These are phyloP conservation scores for Boletus sp. DNA, from an alignment of 768 basidiomycete species.

Conservation along the genomic window DNA sequence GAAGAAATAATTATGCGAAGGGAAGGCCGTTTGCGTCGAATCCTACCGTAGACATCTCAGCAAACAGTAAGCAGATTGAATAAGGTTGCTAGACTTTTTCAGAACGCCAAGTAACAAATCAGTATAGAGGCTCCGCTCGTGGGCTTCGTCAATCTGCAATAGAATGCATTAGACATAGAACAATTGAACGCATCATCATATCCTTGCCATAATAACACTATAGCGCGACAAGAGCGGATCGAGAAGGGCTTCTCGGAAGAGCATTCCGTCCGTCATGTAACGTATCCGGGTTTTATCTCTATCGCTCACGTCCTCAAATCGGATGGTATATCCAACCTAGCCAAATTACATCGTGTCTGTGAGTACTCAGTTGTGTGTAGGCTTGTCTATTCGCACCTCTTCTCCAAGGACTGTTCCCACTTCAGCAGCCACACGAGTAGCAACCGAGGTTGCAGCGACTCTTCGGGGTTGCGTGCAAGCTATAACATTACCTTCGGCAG, in stretches of 20 bases:
- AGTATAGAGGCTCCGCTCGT: constrained; percentile 95
- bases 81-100: constrained; percentile 69
- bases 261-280: constrained; percentile 98
- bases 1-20: constrained; percentile 93
- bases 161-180: background rate
- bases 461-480: constrained; percentile 92
- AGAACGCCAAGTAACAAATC: constrained; percentile 88
- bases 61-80: background rate
- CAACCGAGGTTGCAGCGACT: constrained; percentile 94
- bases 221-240: constrained; percentile 92
- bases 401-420: constrained; percentile 87
- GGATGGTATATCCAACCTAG: constrained; percentile 96
- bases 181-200: background rate
- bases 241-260: constrained; percentile 89
- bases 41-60: constrained; percentile 47
- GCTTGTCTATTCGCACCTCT: constrained; percentile 50
- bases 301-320: constrained; percentile 91
- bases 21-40: constrained; percentile 86
- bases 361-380: background rate
- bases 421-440: constrained; percentile 87
- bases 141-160: constrained; percentile 90
- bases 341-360: constrained; percentile 4
- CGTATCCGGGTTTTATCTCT: constrained; percentile 85
- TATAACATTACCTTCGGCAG: constrained; percentile 74
- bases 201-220: constrained; percentile 88